Conservation (phyloP, 2,329 filamentous ascomycete species). For the Ustilaginoidea virens region DNA sequence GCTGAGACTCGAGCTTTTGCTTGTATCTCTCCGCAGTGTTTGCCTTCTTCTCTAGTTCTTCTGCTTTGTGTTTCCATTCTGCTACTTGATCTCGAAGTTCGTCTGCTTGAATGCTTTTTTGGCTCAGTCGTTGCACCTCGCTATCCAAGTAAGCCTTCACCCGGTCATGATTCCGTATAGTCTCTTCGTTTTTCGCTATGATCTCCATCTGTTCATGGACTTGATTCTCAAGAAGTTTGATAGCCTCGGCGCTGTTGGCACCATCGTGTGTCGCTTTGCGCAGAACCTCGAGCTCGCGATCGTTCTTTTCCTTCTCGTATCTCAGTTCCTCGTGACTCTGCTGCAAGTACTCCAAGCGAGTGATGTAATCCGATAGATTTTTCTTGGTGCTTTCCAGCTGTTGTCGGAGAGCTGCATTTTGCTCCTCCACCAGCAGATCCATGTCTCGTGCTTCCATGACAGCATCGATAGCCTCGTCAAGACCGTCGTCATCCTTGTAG, state of each 20-base stretch:
- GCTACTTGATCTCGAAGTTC: constrained; percentile 42
- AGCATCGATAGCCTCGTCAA: constrained; percentile 23
- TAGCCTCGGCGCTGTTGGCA: constrained; percentile 33
- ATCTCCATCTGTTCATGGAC: constrained; percentile 54
- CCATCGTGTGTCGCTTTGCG: constrained; percentile 35
- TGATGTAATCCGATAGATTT: constrained; percentile 41
- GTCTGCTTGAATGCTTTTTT: constrained; percentile 31
- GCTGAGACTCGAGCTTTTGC: constrained; percentile 44
- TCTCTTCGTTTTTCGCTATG: constrained; percentile 50
- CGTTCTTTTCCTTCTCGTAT: constrained; percentile 43
- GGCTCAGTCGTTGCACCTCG: constrained; percentile 32
- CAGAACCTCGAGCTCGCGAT: constrained; percentile 35
- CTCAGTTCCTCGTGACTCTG: constrained; percentile 50
- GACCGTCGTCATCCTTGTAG: constrained; percentile 21
- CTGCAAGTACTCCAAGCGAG: constrained; percentile 43
- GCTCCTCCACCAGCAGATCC: constrained; percentile 40
- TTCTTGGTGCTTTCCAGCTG: constrained; percentile 39
- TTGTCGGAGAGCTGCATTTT: constrained; percentile 32
- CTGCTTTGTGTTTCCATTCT: constrained; percentile 42
- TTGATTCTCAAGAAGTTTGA: constrained; percentile 38
- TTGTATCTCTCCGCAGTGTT: constrained; percentile 47
- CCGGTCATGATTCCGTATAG: constrained; percentile 19
- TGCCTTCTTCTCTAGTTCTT: constrained; percentile 44
- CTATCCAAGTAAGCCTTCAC: constrained; percentile 38
- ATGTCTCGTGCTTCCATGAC: constrained; percentile 32